phyloP scores from a whole-genome alignment of 2,329 filamentous ascomycete species.

The Akanthomyces uredinophilus region DNA sequence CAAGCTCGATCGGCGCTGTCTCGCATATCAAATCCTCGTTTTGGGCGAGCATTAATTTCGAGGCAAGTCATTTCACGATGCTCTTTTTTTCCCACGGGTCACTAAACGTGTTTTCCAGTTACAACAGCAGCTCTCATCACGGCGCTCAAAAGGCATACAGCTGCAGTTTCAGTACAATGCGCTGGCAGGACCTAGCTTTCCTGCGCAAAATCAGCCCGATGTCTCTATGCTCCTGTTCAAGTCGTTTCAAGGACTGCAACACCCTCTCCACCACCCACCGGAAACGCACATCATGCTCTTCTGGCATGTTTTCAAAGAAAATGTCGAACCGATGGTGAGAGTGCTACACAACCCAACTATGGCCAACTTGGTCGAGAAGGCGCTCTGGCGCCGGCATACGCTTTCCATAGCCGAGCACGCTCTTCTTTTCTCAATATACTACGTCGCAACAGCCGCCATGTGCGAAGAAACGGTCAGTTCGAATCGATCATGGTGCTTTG shows the following conservation, averaged over 20 bases:
- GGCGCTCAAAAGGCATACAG: background rate
- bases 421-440: conserved; percentile 5
- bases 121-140: background rate
- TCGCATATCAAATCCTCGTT: conserved; percentile 4
- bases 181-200: background rate
- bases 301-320: conserved; percentile 6
- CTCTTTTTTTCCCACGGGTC: no score
- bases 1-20: background rate
- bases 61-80: background rate
- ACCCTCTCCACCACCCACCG: conserved; percentile 4
- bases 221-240: conserved; percentile 6
- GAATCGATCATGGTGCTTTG: fast-evolving
- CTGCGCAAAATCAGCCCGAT: background rate
- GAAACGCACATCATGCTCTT: conserved; percentile 1
- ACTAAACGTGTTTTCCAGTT: background rate
- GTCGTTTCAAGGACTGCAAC: conserved; percentile 6
- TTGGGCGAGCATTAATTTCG: conserved; percentile 11
- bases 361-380: background rate
- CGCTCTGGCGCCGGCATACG: background rate
- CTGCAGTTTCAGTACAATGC: background rate
- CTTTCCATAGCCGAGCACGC: background rate
- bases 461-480: background rate
- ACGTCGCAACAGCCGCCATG: background rate
- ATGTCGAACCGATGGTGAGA: conserved; percentile 6
- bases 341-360: conserved; percentile 3